A percentile compares a stretch with the other conserved stretches of the same genome.
These are phyloP conservation scores for Rubroboletus pulcherrimus DNA, from an alignment of 768 basidiomycete genomes.

Conservation along the genomic window DNA sequence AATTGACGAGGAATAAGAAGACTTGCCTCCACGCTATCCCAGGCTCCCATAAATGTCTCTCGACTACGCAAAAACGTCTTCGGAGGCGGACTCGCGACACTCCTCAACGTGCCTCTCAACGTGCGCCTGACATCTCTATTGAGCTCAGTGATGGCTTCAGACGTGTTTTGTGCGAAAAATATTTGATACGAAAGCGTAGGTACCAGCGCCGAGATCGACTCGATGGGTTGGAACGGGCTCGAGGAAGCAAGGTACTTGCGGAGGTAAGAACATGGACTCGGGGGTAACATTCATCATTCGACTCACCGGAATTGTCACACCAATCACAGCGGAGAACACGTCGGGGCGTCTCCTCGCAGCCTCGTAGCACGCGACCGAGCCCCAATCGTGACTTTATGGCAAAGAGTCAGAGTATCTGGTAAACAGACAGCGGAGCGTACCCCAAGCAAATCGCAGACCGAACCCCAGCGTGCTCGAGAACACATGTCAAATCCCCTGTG, in stretches of 20 bases:
- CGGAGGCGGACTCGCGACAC: conserved; percentile 53
- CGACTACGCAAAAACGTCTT: conserved; percentile 47
- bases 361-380: conserved; percentile 62
- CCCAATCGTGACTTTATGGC: conserved; percentile 69
- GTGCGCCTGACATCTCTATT: conserved; percentile 53
- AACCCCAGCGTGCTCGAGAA: conserved; percentile 51
- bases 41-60: conserved; percentile 52
- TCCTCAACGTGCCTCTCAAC: conserved; percentile 53
- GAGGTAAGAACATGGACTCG: background rate
- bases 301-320: conserved; percentile 57
- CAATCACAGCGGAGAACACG: conserved; percentile 54
- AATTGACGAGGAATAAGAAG: background rate
- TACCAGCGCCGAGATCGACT: conserved; percentile 36
- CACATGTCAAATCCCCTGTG: conserved; percentile 59
- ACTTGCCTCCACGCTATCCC: conserved; percentile 33
- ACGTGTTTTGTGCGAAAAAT: conserved; percentile 52
- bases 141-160: conserved; percentile 50
- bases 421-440: conserved; percentile 31
- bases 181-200: conserved; percentile 61
- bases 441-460: conserved; percentile 57
- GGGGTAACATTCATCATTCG: background rate
- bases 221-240: conserved; percentile 45
- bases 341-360: conserved; percentile 67
- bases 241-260: conserved; percentile 57
- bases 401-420: background rate